These are phyloP conservation scores for Neurospora crassa DNA, from an alignment of 2,329 filamentous ascomycete genomes.

Conservation along the genomic window DNA sequence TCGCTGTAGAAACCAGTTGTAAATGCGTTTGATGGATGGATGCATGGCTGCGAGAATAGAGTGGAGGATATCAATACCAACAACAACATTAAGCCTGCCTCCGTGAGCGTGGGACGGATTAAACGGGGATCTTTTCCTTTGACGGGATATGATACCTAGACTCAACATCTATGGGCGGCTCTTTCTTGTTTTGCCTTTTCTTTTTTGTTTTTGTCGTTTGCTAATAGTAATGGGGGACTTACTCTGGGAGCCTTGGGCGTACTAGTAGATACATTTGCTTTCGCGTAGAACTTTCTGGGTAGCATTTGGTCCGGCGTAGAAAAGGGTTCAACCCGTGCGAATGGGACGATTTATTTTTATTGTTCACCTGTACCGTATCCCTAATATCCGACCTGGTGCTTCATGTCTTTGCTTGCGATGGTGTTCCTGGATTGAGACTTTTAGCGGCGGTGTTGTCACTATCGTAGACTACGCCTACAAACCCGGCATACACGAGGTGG, in stretches of 20 bases:
- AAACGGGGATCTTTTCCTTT: neutral
- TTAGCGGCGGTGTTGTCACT: too few relatives aligned
- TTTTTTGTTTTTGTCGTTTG: neutral
- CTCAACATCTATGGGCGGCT: conserved; percentile 24
- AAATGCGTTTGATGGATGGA: neutral
- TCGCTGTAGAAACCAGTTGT: conserved; percentile 8
- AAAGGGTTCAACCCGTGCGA: conserved; percentile 18
- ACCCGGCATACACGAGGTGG: too few relatives aligned
- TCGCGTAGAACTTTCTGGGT: conserved; percentile 2
- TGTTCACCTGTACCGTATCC: neutral
- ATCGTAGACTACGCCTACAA: neutral
- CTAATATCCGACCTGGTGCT: neutral
- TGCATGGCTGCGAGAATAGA: neutral
- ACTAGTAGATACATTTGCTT: conserved; percentile 1
- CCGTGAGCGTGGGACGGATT: neutral
- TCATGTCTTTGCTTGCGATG: neutral
- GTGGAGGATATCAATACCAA: neutral
- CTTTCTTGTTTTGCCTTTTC: neutral
- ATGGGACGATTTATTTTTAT: conserved; percentile 10
- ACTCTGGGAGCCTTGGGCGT: conserved; percentile 7
- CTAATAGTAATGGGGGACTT: conserved; percentile 1
- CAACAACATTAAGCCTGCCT: neutral
- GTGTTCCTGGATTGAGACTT: too few relatives aligned
- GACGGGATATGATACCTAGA: conserved; percentile 15
- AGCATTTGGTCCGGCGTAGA: conserved; percentile 6